Base-by-base conservation (phyloP, 169 alveolate genomes). In the Plasmodium chabaudi region DNA sequence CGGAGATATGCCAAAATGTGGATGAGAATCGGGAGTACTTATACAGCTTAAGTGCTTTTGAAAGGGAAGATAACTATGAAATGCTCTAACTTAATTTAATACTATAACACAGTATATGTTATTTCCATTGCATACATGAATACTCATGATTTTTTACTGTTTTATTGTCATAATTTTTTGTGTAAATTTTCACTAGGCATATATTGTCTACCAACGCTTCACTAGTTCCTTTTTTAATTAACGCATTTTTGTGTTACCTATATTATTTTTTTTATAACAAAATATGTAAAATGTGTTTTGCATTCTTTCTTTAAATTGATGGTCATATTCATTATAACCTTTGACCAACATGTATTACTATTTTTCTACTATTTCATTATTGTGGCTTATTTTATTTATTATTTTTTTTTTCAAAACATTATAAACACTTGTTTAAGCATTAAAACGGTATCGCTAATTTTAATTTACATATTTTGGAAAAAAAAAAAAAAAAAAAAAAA, bases 21-120 rank as follows among this genome's bases (percentile, higher is more conserved):
- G 91, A 86, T 21, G 91, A 86, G 25, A 86, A 86, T 21, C 69
- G 71, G 39, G 91, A 86, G n/a, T 70, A 49, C 15, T 21, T 86
- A 19, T 86, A 86, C 44, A 86, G 71, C 6, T 72, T 86, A 12
- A 86, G 53, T 46, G 87, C 67, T 21, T 82, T 82, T 68, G 90
- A 82, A 60, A 51, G 84, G 73, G 89, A 79, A 53, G 90, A 46
- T 67, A 67, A 82, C 56, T 82, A 55, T 59, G 73, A 82, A 67
- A 82, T 67, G 59, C 19, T 82, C 10, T 74, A 74, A 47, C 27
- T n/a, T n/a, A 9, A 13, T 61, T 74, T 74, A 47, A n/a, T 15
- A n/a, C 3, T 19, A 15, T 57, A 9, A 4, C n/a, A 9, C 1
- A 2, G 5, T 5, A 57, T 1, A 17, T 57, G 4, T 13, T n/a